A percentile compares a stretch with the other conserved stretches of the same genome.
Conservation (phyloP, 129 eudicot genomes). For the Mikania micrantha region DNA sequence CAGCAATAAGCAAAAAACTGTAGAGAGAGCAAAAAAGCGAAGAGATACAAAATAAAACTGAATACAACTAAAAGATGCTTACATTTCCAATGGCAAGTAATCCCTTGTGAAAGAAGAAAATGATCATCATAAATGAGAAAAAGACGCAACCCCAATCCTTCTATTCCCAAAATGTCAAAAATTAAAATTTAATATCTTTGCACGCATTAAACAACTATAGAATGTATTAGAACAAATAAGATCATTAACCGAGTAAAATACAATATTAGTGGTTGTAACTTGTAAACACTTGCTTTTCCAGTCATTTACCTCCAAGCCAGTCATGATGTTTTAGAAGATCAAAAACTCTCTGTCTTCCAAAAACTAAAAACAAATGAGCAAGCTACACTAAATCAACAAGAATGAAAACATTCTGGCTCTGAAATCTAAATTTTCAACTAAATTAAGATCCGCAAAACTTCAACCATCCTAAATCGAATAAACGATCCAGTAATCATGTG, state of each 20-base stretch:
- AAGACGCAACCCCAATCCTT: slow-evolving; percentile 48
- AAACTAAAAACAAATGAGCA: neutral
- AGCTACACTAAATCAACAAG: slow-evolving; percentile 2
- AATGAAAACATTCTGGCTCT: neutral
- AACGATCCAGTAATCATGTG: slow-evolving; percentile 7
- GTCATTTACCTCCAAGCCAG: slow-evolving; percentile 47
- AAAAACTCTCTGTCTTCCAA: neutral
- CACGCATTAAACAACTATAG: neutral
- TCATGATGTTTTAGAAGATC: slow-evolving; percentile 4
- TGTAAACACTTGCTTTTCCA: slow-evolving; percentile 43
- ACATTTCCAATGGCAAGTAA: slow-evolving; percentile 77
- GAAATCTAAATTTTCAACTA: neutral
- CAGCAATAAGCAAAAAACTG: slow-evolving; percentile 7
- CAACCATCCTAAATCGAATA: neutral
- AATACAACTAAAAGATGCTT: slow-evolving; percentile 13
- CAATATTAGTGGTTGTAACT: neutral
- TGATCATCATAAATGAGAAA: slow-evolving; percentile 66
- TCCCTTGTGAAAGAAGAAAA: slow-evolving; percentile 77
- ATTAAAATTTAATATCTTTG: neutral
- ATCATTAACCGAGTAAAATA: neutral
- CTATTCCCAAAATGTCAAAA: neutral
- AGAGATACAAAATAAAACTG: neutral
- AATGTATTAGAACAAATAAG: neutral
- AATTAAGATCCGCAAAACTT: slow-evolving; percentile 1
- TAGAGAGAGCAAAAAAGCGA: neutral